Evolutionary conservation across 768 basidiomycete species (phyloP).

Genomic region (Ramaria sp.): DNA sequence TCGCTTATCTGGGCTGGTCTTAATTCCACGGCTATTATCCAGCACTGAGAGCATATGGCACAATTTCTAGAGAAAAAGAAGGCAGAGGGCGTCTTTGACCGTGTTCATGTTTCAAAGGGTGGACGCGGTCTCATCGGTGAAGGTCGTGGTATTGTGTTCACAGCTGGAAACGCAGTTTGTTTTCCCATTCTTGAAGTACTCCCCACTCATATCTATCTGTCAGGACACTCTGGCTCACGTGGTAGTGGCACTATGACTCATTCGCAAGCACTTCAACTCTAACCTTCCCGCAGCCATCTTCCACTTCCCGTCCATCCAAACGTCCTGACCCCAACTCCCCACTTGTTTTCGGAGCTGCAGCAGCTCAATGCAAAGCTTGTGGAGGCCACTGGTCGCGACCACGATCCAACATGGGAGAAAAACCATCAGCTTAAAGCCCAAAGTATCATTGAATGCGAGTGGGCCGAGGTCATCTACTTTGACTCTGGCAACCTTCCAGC

Average conservation of each 20-base stretch:
- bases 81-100: slow-evolving; percentile 9
- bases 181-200: not conserved
- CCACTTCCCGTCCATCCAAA: slow-evolving; percentile 30
- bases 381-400: slow-evolving; percentile 18
- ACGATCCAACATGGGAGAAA: slow-evolving; percentile 19
- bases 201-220: not conserved
- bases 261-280: slow-evolving; percentile 15
- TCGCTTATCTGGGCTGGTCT: slow-evolving; percentile 8
- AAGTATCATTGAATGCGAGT: slow-evolving; percentile 19
- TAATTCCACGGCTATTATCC: slow-evolving; percentile 7
- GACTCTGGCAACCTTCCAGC: slow-evolving; percentile 23
- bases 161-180: slow-evolving; percentile 29
- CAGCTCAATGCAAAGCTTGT: slow-evolving; percentile 17
- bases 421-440: slow-evolving; percentile 25
- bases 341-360: slow-evolving; percentile 13
- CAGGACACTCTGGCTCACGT: slow-evolving; percentile 22
- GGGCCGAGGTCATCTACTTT: slow-evolving; percentile 29
- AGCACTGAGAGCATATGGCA: slow-evolving; percentile 11
- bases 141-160: slow-evolving; percentile 28
- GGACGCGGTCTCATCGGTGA: slow-evolving; percentile 6
- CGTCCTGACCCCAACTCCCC: slow-evolving; percentile 18
- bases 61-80: slow-evolving; percentile 7
- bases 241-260: slow-evolving; percentile 16
- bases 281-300: slow-evolving; percentile 22
- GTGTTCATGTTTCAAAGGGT: slow-evolving; percentile 1